Conservation (phyloP, 257 asterid species). For the Primulina eburnea region DNA sequence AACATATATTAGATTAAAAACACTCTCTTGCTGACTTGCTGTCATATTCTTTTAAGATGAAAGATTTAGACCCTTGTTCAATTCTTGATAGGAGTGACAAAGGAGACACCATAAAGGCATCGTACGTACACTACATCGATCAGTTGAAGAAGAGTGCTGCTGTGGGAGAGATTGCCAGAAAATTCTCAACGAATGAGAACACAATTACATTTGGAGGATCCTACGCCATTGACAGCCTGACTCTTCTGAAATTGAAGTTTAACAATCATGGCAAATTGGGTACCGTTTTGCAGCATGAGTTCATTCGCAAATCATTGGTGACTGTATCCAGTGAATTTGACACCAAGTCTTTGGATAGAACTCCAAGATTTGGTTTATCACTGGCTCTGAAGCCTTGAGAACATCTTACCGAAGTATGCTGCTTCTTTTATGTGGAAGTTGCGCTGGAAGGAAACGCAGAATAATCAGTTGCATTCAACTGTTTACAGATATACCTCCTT, state of each 20-base stretch:
- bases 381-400: slow-evolving; percentile 61
- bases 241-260: slow-evolving; percentile 62
- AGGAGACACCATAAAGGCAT: slow-evolving; percentile 65
- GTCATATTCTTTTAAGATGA: background rate
- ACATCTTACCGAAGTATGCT: background rate
- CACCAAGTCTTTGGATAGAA: slow-evolving; percentile 61
- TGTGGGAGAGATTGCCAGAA: slow-evolving; percentile 55
- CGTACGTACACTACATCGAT: slow-evolving; percentile 55
- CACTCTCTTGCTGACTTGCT: background rate
- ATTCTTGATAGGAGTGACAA: slow-evolving; percentile 52
- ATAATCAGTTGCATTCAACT: slow-evolving; percentile 32
- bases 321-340: slow-evolving; percentile 66
- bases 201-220: slow-evolving; percentile 65
- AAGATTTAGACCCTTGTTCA: background rate
- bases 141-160: slow-evolving; percentile 51
- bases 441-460: slow-evolving; percentile 30
- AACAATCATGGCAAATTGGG: slow-evolving; percentile 60
- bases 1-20: background rate
- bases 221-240: slow-evolving; percentile 45
- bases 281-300: slow-evolving; percentile 60
- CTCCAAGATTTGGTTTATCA: slow-evolving; percentile 58
- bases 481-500: background rate
- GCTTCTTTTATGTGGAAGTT: slow-evolving; percentile 23
- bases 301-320: slow-evolving; percentile 44
- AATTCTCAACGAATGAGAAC: slow-evolving; percentile 68